Percentiles rank a stretch among this genome's conserved stretches.
These are phyloP conservation scores for Umbelopsis ramanniana DNA, from an alignment of 192 early-diverging fungal genomes.

Conservation along the genomic window DNA sequence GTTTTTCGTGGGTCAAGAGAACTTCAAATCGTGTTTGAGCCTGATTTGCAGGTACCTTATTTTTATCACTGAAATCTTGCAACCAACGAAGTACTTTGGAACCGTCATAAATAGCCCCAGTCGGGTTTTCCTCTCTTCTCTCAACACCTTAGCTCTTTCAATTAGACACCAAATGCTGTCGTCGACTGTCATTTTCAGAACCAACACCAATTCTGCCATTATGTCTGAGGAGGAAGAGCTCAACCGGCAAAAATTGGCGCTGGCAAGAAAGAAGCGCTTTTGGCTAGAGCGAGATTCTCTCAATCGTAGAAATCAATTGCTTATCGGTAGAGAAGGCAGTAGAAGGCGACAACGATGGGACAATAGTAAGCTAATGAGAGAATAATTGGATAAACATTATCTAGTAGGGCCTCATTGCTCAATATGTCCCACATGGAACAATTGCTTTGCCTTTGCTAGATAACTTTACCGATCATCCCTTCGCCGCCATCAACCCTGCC, in stretches of 20 bases:
- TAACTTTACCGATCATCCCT: constrained; percentile 58
- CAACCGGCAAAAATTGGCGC: not conserved
- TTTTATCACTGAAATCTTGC: no score
- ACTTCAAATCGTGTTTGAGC: no score
- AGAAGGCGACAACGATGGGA: constrained; percentile 53
- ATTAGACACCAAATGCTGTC: not conserved
- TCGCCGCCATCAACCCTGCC: constrained; percentile 51
- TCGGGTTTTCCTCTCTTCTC: not conserved
- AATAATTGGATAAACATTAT: not conserved
- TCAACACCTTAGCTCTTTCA: not conserved
- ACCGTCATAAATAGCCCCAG: no score
- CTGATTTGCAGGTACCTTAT: no score
- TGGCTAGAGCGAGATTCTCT: constrained; percentile 46
- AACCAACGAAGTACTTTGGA: no score
- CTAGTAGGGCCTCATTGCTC: not conserved
- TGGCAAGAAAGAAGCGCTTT: constrained; percentile 8
- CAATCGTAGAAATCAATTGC: constrained; percentile 40
- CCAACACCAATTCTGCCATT: not conserved
- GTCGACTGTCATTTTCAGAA: not conserved
- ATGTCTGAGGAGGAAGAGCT: not conserved
- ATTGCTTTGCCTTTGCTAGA: constrained; percentile 37
- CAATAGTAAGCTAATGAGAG: constrained; percentile 51
- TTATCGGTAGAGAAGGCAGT: constrained; percentile 50
- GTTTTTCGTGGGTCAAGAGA: no score
- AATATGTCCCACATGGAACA: constrained; percentile 17